Percentiles rank a stretch among this genome's conserved stretches.
Evolutionary conservation across 2,329 filamentous ascomycete species (phyloP).

Genomic region (Fusarium torulosum): DNA sequence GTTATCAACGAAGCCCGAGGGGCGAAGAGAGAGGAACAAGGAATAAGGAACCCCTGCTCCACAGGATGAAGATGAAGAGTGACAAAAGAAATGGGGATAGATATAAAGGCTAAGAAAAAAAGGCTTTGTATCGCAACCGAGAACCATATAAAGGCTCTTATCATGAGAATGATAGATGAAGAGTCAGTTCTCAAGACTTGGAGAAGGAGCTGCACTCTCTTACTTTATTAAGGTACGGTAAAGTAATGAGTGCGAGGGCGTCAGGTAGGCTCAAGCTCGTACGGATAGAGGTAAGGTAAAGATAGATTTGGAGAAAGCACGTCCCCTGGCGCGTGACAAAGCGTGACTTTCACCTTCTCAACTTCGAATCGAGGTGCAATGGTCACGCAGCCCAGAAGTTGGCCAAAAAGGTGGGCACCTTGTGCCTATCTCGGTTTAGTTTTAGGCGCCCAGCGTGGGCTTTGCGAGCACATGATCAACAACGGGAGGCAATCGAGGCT

Average conservation of each 20-base stretch:
- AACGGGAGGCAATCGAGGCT: constrained; percentile 34
- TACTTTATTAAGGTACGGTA: neutral
- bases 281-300: too few relatives aligned
- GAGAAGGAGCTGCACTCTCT: neutral
- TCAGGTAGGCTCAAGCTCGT: too few relatives aligned
- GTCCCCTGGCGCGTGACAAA: constrained; percentile 44
- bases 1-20: constrained; percentile 44
- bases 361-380: constrained; percentile 30
- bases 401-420: constrained; percentile 39
- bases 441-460: constrained; percentile 32
- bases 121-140: constrained; percentile 9
- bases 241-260: too few relatives aligned
- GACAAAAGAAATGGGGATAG: constrained; percentile 9
- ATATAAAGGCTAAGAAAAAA: neutral
- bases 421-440: constrained; percentile 30
- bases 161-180: constrained; percentile 3
- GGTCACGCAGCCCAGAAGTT: constrained; percentile 40
- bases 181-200: neutral
- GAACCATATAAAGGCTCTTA: constrained; percentile 1
- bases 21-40: constrained; percentile 24
- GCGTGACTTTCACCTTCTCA: constrained; percentile 42
- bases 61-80: constrained; percentile 5
- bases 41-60: constrained; percentile 21
- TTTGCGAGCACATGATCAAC: constrained; percentile 45
- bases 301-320: constrained; percentile 36